Evolutionary conservation across 1,139 yeast species (phyloP), one percentile per base, ranked within the genome.

Genomic region (Eremothecium gossypii): DNA sequence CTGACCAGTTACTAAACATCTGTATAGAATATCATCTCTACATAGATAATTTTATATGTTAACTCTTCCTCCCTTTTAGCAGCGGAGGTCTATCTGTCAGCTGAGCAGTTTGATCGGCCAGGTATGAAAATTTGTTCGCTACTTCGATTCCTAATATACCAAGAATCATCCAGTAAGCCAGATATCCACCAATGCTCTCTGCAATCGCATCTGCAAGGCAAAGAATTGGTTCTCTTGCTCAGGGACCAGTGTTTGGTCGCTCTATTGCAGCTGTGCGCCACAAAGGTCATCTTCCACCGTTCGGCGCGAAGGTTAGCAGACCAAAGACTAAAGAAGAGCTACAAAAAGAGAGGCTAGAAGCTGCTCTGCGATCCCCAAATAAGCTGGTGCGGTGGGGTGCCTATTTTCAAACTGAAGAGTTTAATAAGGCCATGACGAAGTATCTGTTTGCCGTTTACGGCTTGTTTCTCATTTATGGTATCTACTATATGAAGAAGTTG

Each of bases 401-500:
- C 1, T 63, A 62, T 33, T 61, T 69, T 8, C 62, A 71, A 33
- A 63, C 75, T 1, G 66, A 64, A 38, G 63, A 64, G 20, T 73
- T 73, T 48, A 67, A 68, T 41, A 71, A 66, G 48, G 67, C 66
- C 38, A 60, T 73, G 56, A 71, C 77, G 8, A 71, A 71, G 54
- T 77, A 72, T 55, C 76, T 81, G 51, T 57, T 82, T 30, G 76
- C 74, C 27, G 73, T 77, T 1, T 81, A 83, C 55, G 66, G 69
- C 1, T 66, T 73, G 13, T 72, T 80, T 50, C 60, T 77, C 32
- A 68, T 73, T 20, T 76, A 80, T 42, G 83, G 85, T 44, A 73
- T 76, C 48, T 74, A 72, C 54, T 79, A 79, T 57, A 78, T 83
- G 77, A 68, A 79, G 51, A 84, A 81, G 52, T 62, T 81, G 39